Conservation (phyloP, 2,329 filamentous ascomycete species). For the Cytospora chrysosperma region DNA sequence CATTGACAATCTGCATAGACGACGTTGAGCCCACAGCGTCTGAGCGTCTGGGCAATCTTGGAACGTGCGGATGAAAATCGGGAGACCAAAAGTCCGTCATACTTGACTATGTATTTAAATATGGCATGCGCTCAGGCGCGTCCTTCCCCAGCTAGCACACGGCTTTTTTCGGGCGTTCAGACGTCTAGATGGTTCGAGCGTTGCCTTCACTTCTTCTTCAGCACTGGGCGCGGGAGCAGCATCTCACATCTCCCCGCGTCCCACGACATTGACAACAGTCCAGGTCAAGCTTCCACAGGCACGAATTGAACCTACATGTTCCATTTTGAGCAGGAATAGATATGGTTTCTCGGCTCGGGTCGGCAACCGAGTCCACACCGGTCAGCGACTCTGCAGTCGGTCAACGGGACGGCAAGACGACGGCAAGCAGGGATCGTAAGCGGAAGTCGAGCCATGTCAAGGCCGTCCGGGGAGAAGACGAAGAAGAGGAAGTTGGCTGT, state of each 20-base stretch:
- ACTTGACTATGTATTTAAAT: not conserved
- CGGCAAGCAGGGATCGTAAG: not conserved
- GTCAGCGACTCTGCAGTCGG: not conserved
- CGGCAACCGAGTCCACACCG: not conserved
- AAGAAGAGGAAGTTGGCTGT: not conserved
- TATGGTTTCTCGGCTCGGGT: not conserved
- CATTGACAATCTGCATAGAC: slow-evolving; percentile 5
- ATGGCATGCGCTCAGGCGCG: not conserved
- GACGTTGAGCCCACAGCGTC: not conserved
- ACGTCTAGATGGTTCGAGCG: not conserved
- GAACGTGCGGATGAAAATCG: too few relatives aligned
- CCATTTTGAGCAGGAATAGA: not conserved
- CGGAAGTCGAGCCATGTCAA: not conserved
- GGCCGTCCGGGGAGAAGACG: not conserved
- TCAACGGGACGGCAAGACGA: not conserved
- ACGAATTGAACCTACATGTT: not conserved
- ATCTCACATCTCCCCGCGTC: not conserved
- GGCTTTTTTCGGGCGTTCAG: not conserved
- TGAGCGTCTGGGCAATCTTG: not conserved
- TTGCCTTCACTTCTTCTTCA: not conserved
- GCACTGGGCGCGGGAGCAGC: not conserved
- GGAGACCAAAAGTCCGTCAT: too few relatives aligned
- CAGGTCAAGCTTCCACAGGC: not conserved
- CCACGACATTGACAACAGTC: not conserved
- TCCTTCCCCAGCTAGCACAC: too few relatives aligned